Base-by-base conservation (phyloP, 768 basidiomycete genomes). In the Mycena polygramma region DNA sequence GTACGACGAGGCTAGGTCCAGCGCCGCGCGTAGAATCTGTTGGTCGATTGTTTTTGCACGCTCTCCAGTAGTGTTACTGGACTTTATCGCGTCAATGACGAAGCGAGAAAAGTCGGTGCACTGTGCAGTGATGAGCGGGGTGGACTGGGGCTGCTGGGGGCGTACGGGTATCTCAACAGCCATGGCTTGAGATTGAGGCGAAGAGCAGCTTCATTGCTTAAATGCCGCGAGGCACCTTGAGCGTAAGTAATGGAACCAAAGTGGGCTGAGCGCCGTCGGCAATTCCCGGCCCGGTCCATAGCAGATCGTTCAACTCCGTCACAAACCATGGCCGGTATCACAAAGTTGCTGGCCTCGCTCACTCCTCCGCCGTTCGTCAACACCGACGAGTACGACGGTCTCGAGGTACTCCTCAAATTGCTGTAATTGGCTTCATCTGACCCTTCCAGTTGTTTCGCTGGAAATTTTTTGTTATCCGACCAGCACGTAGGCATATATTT, bases 401-500 rank as follows among this genome's bases (percentile, higher is more conserved):
- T 88, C 54, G 88, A 98, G 79, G 70, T 66, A 45, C n/a, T 19
- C 19, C 41, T 35, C 7, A 11, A 4, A 17, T 20, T 22, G 4
- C 49, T n/a, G 19, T 14, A 22, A 36, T 45, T 7, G 0, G 6
- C 55, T 13, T 7, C 48, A 43, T 19, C 55, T 63, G 0, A 63
- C 37, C 59, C 54, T 13, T 35, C 43, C n/a, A 65, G 41, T 90
- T 84, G 65, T 91, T 84, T 78, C 85, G 81, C 71, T 96, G 92
- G 91, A 91, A 86, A 77, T 83, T 89, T 64, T 81, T 98, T 74
- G 89, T 91, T 45, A 94, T 97, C 82, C 86, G 95, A 51, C 96
- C 96, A 22, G 93, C 91, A 11, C 77, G 92, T 92, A 76, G 73
- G 91, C 83, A 41, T 17, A 6, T 14, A 36, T 46, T 54, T 19